Evolutionary conservation across 306 rosid genomes (phyloP), one percentile per base, ranked within the genome.

Genomic region (Macrotyloma uniflorum): DNA sequence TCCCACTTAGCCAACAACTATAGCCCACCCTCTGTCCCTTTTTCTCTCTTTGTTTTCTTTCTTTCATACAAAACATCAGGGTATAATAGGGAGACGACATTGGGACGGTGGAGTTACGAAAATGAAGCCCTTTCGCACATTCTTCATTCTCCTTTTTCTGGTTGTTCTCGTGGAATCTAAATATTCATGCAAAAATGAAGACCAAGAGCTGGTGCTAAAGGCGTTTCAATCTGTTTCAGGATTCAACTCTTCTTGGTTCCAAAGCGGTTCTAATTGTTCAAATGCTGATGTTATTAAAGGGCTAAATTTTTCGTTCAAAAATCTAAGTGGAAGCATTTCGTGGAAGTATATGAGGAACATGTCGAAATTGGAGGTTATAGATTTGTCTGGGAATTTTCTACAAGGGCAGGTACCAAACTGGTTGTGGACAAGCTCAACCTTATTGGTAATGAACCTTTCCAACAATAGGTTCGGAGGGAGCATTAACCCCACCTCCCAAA

Each of bases 211-310:
- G 5, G 26, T 93, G 12, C 76, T 67, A 13, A 87, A 80, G 67
- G 96, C 96, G 19, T 95, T 95, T 76, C 70, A 79, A 80, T 90
- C 85, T 12, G 91, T 95, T 55, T 67, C 89, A n/a, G 85, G 89
- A 66, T 95, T 91, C 86, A 83, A 91, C 43, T 13, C 70, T 68
- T 87, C 90, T 0, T 87, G 85, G 90, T 78, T 93, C 57, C 67
- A 62, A 11, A 74, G 38, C 5, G 22, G 6, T 1, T 68, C 80
- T 14, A 89, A 84, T 83, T 95, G 98, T 72, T 73, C 90, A n/a
- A 58, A 59, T 18, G 55, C 83, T 62, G 68, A 82, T 65, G 58
- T 68, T 18, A 80, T 90, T 43, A 71, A 24, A 28, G 62, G 72
- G 13, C 86, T 95, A 8, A 63, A 55, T 8, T 94, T 95, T 30